phyloP scores from a whole-genome alignment of 371 early-diverging fungal genomes.

The Ordospora pajunii region DNA sequence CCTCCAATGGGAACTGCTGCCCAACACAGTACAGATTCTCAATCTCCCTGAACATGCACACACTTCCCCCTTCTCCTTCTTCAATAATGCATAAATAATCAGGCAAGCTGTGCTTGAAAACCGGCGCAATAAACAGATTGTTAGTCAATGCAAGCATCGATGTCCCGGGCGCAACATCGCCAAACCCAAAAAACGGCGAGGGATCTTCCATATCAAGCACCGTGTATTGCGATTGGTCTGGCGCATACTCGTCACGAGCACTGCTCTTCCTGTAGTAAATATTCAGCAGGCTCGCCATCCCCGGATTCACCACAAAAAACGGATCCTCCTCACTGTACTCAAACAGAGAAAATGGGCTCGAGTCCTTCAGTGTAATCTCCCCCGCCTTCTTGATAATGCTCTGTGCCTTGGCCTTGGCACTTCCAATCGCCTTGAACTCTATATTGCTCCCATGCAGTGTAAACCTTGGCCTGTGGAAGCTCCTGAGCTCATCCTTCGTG shows the following conservation, averaged over 20 bases:
- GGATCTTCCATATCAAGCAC: slow-evolving; percentile 82
- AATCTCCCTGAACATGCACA: slow-evolving; percentile 70
- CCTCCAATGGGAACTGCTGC: slow-evolving; percentile 84
- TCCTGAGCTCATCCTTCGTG: slow-evolving; percentile 73
- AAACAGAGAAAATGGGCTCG: slow-evolving; percentile 70
- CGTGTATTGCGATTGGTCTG: slow-evolving; percentile 51
- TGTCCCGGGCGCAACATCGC: slow-evolving; percentile 78
- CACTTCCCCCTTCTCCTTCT: slow-evolving; percentile 67
- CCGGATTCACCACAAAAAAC: slow-evolving; percentile 78
- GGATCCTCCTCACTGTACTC: slow-evolving; percentile 97
- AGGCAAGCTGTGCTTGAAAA: slow-evolving; percentile 70
- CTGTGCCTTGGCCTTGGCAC: slow-evolving; percentile 54
- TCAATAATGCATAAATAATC: slow-evolving; percentile 64
- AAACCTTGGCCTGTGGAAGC: slow-evolving; percentile 80
- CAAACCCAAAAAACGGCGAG: slow-evolving; percentile 78
- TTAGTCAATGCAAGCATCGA: slow-evolving; percentile 76
- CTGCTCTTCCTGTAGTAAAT: slow-evolving; percentile 83
- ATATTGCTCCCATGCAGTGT: not conserved
- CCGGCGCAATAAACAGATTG: slow-evolving; percentile 86
- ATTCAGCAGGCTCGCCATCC: slow-evolving; percentile 88
- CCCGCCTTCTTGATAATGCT: slow-evolving; percentile 72
- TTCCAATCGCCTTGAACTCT: not conserved
- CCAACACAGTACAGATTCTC: slow-evolving; percentile 79
- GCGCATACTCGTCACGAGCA: slow-evolving; percentile 45
- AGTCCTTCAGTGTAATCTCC: slow-evolving; percentile 79